phyloP scores from a whole-genome alignment of 2,329 filamentous ascomycete genomes.

The Drechslerella coelobrocha region DNA sequence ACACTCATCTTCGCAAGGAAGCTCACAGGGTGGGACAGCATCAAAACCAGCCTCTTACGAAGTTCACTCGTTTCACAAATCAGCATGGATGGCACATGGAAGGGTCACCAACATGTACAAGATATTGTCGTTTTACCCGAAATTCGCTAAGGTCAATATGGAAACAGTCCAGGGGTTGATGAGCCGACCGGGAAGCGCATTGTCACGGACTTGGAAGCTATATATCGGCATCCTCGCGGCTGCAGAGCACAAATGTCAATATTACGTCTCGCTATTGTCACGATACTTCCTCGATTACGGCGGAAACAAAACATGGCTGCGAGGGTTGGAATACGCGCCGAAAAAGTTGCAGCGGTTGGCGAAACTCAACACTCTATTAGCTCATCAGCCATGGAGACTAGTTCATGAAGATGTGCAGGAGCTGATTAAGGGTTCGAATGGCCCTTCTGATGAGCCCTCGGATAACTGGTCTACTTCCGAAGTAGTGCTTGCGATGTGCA shows the following conservation, averaged over 20 bases:
- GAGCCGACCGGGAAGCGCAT: slow-evolving; percentile 50
- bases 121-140: slow-evolving; percentile 52
- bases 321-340: slow-evolving; percentile 51
- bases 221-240: slow-evolving; percentile 54
- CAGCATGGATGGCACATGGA: slow-evolving; percentile 51
- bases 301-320: slow-evolving; percentile 53
- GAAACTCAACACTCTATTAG: slow-evolving; percentile 53
- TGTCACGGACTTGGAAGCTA: slow-evolving; percentile 52
- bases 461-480: slow-evolving; percentile 54
- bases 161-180: slow-evolving; percentile 52
- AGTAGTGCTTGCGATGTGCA: slow-evolving; percentile 53
- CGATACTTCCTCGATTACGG: slow-evolving; percentile 53
- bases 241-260: slow-evolving; percentile 54
- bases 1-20: slow-evolving; percentile 43
- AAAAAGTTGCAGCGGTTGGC: slow-evolving; percentile 53
- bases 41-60: slow-evolving; percentile 40
- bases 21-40: slow-evolving; percentile 18
- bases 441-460: slow-evolving; percentile 22
- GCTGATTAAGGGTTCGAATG: slow-evolving; percentile 50
- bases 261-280: slow-evolving; percentile 53
- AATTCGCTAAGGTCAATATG: slow-evolving; percentile 51
- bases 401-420: slow-evolving; percentile 51
- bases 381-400: slow-evolving; percentile 53
- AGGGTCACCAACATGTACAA: slow-evolving; percentile 54
- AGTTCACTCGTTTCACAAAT: slow-evolving; percentile 42